Evolutionary conservation across 108 stramenopile genomes (phyloP), one percentile per base, ranked within the genome.

Genomic region (Pseudonitzschia delicatissima): DNA sequence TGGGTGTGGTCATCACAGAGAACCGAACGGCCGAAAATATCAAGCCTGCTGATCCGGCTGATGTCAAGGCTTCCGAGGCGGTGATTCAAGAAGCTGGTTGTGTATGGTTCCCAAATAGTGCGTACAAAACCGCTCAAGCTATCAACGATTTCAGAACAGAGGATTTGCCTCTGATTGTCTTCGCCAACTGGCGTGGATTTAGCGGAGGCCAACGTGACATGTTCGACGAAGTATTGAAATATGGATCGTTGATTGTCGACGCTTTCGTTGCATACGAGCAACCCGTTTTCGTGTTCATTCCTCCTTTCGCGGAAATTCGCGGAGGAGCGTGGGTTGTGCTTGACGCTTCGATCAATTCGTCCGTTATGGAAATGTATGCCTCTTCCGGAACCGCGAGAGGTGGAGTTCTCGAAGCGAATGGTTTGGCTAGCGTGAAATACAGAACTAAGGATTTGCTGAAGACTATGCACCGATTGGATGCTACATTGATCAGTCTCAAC

Each of bases 281-380:
- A 82, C 99, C 99, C 44, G 93, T 99, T 13, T 98, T 98, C 73
- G 97, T 99, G 25, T 99, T 98, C 83, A 97, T 99, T 57, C 99
- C 98, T 26, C 99, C 99, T 12, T 85, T 90, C 68, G 98, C 95
- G 27, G 98, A 99, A 71, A 96, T 99, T 23, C 84, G 99, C 27
- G 99, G 99, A 45, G 99, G 99, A 34, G 98, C 99, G 23, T 99
- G 98, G 98, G 99, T 99, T 51, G 99, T 99, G 5, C 91, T 99
- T 21, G 99, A 99, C 91, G 84, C 95, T 25, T 98, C 98, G 9
- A 99, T 99, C 83, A 99, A 99, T 78, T 73, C 94, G 7, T 74
- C 82, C 44, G 92, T 94, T 23, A 99, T 99, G 99, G 96, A 98
- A 81, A 97, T 98, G 97, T 98, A 98, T 80, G 96, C 96, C 25